phyloP scores from a whole-genome alignment of 345 rosid genomes.

The Brassica incana region DNA sequence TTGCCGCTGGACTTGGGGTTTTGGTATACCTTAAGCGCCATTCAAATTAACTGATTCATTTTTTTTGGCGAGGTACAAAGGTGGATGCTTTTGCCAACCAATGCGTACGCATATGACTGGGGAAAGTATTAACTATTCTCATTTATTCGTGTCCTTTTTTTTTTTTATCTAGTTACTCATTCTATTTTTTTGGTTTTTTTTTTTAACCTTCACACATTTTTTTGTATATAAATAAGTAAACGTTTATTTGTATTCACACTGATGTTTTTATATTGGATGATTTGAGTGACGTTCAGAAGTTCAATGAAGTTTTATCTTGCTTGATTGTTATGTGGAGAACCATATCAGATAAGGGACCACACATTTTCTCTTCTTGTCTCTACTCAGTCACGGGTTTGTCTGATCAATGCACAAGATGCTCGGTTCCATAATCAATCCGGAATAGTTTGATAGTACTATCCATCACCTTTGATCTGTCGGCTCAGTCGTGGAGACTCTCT shows the following conservation, averaged over 20 bases:
- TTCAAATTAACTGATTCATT: conserved; percentile 42
- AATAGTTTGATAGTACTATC: too few species aligned
- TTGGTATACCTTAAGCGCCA: conserved; percentile 75
- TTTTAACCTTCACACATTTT: not conserved
- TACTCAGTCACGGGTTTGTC: too few species aligned
- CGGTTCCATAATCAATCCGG: too few species aligned
- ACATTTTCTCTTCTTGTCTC: too few species aligned
- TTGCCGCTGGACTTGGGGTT: conserved; percentile 79
- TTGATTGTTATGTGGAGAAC: too few species aligned
- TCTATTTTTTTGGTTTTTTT: not conserved
- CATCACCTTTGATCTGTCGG: too few species aligned
- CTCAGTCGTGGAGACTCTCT: too few species aligned
- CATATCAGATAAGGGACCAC: too few species aligned
- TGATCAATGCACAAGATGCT: too few species aligned
- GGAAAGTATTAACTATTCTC: not conserved
- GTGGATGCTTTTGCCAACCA: not conserved
- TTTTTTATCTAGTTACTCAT: not conserved
- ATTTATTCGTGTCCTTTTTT: not conserved
- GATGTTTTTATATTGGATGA: not conserved
- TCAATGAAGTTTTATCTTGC: too few species aligned
- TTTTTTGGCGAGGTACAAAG: not conserved
- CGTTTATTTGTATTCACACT: not conserved
- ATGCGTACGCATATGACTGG: not conserved
- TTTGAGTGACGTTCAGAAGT: not conserved
- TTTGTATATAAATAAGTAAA: conserved; percentile 11